A percentile compares a stretch with the other conserved stretches of the same genome.
Evolutionary conservation across 345 rosid genomes (phyloP).

Genomic region (Citrus sp.): DNA sequence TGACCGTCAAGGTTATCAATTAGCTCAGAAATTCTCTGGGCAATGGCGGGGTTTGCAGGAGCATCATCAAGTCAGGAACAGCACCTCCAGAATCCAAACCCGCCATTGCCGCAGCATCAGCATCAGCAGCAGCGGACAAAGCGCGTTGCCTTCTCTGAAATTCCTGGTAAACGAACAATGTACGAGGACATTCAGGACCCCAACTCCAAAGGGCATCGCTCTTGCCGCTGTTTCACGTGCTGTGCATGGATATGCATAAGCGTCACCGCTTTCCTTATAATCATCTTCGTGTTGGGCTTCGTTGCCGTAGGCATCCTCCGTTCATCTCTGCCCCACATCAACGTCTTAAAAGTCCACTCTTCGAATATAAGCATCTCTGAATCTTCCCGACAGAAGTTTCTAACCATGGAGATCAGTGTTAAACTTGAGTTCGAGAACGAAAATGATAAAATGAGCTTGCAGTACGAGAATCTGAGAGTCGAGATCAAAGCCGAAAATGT

Average conservation of each 20-base stretch:
- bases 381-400: conserved; percentile 13
- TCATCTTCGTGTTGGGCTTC: conserved; percentile 17
- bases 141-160: neutral
- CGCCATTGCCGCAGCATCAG: too few relatives aligned
- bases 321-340: conserved; percentile 24
- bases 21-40: neutral
- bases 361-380: conserved; percentile 8
- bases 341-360: conserved; percentile 15
- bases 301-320: conserved; percentile 13
- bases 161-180: neutral
- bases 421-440: conserved; percentile 26
- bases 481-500: conserved; percentile 22
- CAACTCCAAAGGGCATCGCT: neutral
- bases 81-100: neutral
- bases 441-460: conserved; percentile 18
- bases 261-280: conserved; percentile 13
- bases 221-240: conserved; percentile 8
- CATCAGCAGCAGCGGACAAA: neutral
- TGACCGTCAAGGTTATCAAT: neutral
- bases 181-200: neutral
- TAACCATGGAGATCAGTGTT: conserved; percentile 17
- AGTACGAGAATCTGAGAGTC: conserved; percentile 19
- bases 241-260: conserved; percentile 22
- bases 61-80: neutral
- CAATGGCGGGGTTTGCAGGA: neutral